phyloP scores from a whole-genome alignment of 2,329 filamentous ascomycete genomes.

The Lasiodiplodia sp. region DNA sequence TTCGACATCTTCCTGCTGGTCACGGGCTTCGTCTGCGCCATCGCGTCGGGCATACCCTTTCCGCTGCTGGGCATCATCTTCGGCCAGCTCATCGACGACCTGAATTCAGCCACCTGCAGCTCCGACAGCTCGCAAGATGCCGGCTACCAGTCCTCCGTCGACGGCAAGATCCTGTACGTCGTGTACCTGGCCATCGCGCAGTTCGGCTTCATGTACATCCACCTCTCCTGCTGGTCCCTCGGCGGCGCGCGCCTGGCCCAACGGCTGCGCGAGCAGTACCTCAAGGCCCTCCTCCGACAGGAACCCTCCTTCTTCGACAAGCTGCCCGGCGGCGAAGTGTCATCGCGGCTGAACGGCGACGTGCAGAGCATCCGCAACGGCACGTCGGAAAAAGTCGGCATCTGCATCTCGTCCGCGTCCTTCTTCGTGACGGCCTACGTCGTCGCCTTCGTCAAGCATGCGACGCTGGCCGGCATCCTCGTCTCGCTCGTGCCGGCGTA shows the following conservation, averaged over 20 bases:
- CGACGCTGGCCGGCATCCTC: slow-evolving; percentile 69
- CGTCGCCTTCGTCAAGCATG: slow-evolving; percentile 71
- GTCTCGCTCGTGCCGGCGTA: slow-evolving; percentile 69
- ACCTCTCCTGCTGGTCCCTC: slow-evolving; percentile 70
- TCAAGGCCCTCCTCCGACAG: slow-evolving; percentile 65
- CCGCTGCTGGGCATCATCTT: slow-evolving; percentile 71
- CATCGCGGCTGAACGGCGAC: slow-evolving; percentile 69
- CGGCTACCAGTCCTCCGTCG: slow-evolving; percentile 54
- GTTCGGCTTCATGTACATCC: slow-evolving; percentile 69
- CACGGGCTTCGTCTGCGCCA: slow-evolving; percentile 55
- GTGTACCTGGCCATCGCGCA: slow-evolving; percentile 70
- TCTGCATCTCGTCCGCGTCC: slow-evolving; percentile 66
- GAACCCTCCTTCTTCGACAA: slow-evolving; percentile 71
- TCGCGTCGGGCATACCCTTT: slow-evolving; percentile 68
- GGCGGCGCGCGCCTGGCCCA: slow-evolving; percentile 69
- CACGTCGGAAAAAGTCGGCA: slow-evolving; percentile 74
- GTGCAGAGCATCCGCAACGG: slow-evolving; percentile 72
- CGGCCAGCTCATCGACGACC: slow-evolving; percentile 67
- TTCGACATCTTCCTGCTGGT: slow-evolving; percentile 26
- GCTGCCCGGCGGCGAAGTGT: slow-evolving; percentile 68
- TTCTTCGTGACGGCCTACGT: slow-evolving; percentile 74
- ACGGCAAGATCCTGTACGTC: slow-evolving; percentile 66
- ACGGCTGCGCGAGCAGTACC: slow-evolving; percentile 67
- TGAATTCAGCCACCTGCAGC: slow-evolving; percentile 64
- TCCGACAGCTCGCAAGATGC: slow-evolving; percentile 43